These are phyloP conservation scores for Boletellus sp. DNA, from an alignment of 1,284 basidiomycete genomes.

Conservation along the genomic window DNA sequence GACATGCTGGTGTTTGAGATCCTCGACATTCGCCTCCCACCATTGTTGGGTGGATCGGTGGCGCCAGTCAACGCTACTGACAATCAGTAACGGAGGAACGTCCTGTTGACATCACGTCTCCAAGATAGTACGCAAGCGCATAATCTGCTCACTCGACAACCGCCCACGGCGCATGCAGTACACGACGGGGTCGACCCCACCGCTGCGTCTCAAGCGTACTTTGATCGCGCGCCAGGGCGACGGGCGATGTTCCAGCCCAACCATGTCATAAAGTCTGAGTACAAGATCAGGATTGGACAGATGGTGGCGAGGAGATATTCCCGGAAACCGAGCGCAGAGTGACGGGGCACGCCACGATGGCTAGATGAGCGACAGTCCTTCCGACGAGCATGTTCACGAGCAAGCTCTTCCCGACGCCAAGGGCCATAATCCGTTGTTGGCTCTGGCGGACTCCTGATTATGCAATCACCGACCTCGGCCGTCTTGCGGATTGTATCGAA, in stretches of 20 bases:
- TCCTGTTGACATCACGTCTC: constrained; percentile 14
- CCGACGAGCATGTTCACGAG: constrained; percentile 27
- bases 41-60: constrained; percentile 24
- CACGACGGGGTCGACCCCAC: constrained; percentile 17
- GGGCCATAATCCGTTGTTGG: too few species aligned
- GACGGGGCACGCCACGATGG: constrained; percentile 18
- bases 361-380: constrained; percentile 14
- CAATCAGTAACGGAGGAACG: constrained; percentile 23
- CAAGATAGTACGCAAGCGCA: constrained; percentile 17
- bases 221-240: constrained; percentile 19
- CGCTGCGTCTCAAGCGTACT: constrained; percentile 10
- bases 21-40: constrained; percentile 28
- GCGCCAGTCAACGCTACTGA: constrained; percentile 23
- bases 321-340: constrained; percentile 10
- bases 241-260: constrained; percentile 21
- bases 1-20: constrained; percentile 11
- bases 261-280: constrained; percentile 22
- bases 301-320: background rate
- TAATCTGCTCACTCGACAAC: constrained; percentile 17
- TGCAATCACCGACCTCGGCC: too few species aligned
- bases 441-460: too few species aligned
- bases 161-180: constrained; percentile 29
- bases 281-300: background rate
- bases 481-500: too few species aligned
- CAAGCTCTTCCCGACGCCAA: constrained; percentile 30